Percentiles rank a stretch among this genome's conserved stretches.
phyloP scores from a whole-genome alignment of 352 stramenopile genomes.

The Globisporangium echinulatum region DNA sequence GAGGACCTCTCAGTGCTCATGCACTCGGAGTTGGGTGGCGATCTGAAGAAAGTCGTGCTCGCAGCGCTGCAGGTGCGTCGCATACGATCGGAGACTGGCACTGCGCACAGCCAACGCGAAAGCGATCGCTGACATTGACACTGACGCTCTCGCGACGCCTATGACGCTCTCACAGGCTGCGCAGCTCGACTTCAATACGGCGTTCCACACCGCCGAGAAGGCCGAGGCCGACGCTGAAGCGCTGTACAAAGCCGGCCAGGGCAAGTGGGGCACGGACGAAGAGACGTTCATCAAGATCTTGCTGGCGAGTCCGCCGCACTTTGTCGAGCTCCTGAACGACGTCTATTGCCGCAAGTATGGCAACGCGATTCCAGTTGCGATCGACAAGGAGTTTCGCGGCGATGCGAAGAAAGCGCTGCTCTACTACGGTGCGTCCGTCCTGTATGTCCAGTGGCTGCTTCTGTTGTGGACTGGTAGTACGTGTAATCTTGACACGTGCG shows the following conservation, averaged over 20 bases:
- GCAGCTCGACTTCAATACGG: slow-evolving; percentile 31
- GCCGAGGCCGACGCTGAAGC: slow-evolving; percentile 49
- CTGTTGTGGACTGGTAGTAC: neutral
- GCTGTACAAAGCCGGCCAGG: slow-evolving; percentile 66
- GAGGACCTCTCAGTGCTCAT: slow-evolving; percentile 62
- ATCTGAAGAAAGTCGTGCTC: slow-evolving; percentile 66
- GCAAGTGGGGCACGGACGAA: slow-evolving; percentile 72
- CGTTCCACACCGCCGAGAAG: slow-evolving; percentile 48
- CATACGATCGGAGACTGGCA: too few species aligned
- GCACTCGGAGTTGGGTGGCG: slow-evolving; percentile 52
- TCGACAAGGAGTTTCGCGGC: slow-evolving; percentile 63
- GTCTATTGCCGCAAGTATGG: slow-evolving; percentile 67
- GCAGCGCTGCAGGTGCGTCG: slow-evolving; percentile 42
- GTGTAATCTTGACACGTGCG: too few species aligned
- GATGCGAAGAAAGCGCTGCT: slow-evolving; percentile 51
- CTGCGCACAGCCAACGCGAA: too few species aligned
- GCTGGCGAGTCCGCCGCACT: slow-evolving; percentile 50
- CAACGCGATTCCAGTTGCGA: slow-evolving; percentile 43
- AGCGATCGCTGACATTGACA: too few species aligned
- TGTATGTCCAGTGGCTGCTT: too few species aligned
- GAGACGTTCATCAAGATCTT: slow-evolving; percentile 54
- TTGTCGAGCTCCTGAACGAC: slow-evolving; percentile 51
- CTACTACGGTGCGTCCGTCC: slow-evolving; percentile 40
- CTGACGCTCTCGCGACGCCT: neutral
- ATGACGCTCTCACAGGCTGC: neutral